A percentile compares a stretch with the other conserved stretches of the same genome.
Conservation (phyloP, 345 rosid genomes). For the Erucastrum elatum region DNA sequence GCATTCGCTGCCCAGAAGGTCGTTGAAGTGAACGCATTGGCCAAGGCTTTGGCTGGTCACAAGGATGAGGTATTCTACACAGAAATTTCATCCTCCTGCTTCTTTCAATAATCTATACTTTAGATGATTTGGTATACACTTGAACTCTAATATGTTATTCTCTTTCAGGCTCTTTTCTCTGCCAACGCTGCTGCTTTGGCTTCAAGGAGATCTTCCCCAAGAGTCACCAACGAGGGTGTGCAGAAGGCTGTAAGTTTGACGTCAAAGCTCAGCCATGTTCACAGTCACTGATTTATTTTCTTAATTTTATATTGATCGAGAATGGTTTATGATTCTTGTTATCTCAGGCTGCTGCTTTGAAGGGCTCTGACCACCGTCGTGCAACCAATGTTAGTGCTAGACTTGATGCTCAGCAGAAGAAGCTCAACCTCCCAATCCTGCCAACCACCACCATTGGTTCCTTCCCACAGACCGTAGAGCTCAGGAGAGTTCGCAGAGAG, state of each 20-base stretch:
- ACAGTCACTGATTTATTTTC: slow-evolving; percentile 9
- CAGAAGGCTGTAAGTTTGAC: slow-evolving; percentile 84
- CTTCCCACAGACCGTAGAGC: slow-evolving; percentile 91
- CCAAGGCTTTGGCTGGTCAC: slow-evolving; percentile 86
- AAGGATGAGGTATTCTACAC: slow-evolving; percentile 67
- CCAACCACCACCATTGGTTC: slow-evolving; percentile 98
- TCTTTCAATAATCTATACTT: not conserved
- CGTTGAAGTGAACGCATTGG: slow-evolving; percentile 87
- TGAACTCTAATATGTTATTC: not conserved
- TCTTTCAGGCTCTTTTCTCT: slow-evolving; percentile 71
- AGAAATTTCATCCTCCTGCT: not conserved
- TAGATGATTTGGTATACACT: not conserved
- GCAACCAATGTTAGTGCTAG: slow-evolving; percentile 84
- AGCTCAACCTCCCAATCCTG: slow-evolving; percentile 92
- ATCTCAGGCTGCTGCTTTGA: slow-evolving; percentile 90
- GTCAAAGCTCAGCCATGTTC: not conserved
- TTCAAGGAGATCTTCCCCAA: slow-evolving; percentile 87
- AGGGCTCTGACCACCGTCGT: slow-evolving; percentile 89
- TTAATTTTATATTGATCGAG: not conserved
- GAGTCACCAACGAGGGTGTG: slow-evolving; percentile 88
- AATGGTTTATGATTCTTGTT: slow-evolving; percentile 16
- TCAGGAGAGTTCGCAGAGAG: slow-evolving; percentile 97
- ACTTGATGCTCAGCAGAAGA: slow-evolving; percentile 93
- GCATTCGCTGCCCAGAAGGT: slow-evolving; percentile 99
- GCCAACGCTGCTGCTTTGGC: slow-evolving; percentile 83